A percentile compares a stretch with the other conserved stretches of the same genome.
Conservation (phyloP, 2,329 filamentous ascomycete species). For the Phialemoniopsis sp. region DNA sequence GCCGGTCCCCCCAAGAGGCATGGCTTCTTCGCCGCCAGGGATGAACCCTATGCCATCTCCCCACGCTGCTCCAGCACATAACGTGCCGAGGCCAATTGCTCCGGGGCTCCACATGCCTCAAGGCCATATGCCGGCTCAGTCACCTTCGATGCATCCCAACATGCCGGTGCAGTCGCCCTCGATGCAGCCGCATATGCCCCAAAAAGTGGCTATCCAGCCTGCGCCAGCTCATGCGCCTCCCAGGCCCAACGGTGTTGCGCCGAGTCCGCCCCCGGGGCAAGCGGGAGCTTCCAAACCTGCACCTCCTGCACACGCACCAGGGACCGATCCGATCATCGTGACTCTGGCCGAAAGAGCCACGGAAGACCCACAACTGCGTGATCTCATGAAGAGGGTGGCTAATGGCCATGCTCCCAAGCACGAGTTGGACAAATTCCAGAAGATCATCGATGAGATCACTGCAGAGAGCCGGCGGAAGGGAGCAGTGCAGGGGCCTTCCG, state of each 20-base stretch:
- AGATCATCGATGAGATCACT: slow-evolving; percentile 76
- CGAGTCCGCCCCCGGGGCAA: slow-evolving; percentile 16
- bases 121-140: slow-evolving; percentile 22
- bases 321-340: slow-evolving; percentile 74
- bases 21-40: no score
- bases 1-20: slow-evolving; percentile 49
- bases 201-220: slow-evolving; percentile 7
- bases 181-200: slow-evolving; percentile 9
- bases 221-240: not conserved
- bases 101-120: slow-evolving; percentile 10
- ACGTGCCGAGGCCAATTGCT: slow-evolving; percentile 2
- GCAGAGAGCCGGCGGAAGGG: slow-evolving; percentile 50
- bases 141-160: slow-evolving; percentile 14
- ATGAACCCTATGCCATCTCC: not conserved
- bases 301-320: slow-evolving; percentile 12
- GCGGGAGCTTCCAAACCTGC: slow-evolving; percentile 9
- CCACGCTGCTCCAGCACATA: slow-evolving; percentile 2
- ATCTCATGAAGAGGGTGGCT: slow-evolving; percentile 80
- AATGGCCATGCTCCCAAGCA: slow-evolving; percentile 67
- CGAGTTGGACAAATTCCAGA: slow-evolving; percentile 73
- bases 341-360: slow-evolving; percentile 73
- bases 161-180: slow-evolving; percentile 23
- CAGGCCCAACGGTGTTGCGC: slow-evolving; percentile 11
- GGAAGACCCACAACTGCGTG: slow-evolving; percentile 66
- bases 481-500: slow-evolving; percentile 46